phyloP scores from a whole-genome alignment of 2,329 filamentous ascomycete genomes.

The Periglandula ipomoeae region DNA sequence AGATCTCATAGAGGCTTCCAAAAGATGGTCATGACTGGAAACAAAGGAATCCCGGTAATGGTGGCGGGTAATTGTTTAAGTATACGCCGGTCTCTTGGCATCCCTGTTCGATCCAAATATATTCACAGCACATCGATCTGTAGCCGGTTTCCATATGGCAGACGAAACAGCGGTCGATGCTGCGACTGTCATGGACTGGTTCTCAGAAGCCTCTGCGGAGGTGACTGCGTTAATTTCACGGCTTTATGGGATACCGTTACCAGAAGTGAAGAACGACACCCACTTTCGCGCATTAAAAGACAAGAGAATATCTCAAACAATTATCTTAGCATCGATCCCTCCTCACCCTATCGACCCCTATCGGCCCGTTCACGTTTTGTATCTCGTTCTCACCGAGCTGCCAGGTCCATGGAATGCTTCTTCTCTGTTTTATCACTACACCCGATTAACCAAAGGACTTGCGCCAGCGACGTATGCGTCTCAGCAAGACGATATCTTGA shows the following conservation, averaged over 20 bases:
- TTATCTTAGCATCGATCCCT: conserved; percentile 6
- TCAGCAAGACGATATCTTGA: conserved; percentile 3
- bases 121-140: background rate
- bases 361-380: conserved; percentile 7
- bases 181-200: background rate
- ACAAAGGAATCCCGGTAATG: background rate
- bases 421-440: conserved; percentile 4
- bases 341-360: background rate
- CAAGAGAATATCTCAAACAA: background rate
- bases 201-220: conserved; percentile 1
- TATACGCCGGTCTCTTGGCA: background rate
- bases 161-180: background rate
- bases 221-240: background rate
- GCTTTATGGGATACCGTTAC: background rate
- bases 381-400: conserved; percentile 6
- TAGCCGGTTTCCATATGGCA: background rate
- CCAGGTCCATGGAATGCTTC: conserved; percentile 4
- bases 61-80: background rate
- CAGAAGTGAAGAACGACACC: background rate
- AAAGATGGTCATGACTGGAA: background rate
- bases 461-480: background rate
- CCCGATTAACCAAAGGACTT: background rate
- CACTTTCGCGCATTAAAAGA: background rate
- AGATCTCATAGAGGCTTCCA: background rate
- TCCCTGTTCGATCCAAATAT: background rate